Evolutionary conservation across 805 yeast species (phyloP).

Genomic region (Wickerhamiella azyma): DNA sequence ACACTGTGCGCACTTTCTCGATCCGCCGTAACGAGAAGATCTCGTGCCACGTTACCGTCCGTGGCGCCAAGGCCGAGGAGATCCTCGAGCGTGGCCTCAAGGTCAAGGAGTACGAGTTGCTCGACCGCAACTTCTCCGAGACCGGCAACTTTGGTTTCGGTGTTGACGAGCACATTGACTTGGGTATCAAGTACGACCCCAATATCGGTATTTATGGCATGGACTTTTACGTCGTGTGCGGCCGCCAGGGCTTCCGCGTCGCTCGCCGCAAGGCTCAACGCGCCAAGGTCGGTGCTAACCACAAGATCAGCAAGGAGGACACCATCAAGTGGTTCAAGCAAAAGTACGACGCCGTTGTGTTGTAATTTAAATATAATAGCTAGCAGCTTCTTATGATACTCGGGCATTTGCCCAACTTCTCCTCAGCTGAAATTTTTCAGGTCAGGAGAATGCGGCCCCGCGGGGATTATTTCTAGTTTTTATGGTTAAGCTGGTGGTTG

Average conservation of each 20-base stretch:
- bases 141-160: constrained; percentile 99
- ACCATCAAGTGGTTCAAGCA: constrained; percentile 98
- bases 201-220: constrained; percentile 98
- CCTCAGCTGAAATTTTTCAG: too few species aligned
- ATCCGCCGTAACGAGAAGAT: constrained; percentile 99
- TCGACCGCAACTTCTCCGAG: constrained; percentile 85
- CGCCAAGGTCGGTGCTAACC: constrained; percentile 79
- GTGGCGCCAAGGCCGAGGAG: constrained; percentile 99
- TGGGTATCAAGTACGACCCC: constrained; percentile 99
- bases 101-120: constrained; percentile 98
- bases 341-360: constrained; percentile 97
- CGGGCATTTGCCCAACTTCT: background rate
- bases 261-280: constrained; percentile 87
- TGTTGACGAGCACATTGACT: constrained; percentile 97
- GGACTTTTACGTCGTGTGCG: constrained; percentile 98
- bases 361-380: constrained; percentile 14
- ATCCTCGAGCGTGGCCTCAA: constrained; percentile 98
- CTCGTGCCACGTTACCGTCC: constrained; percentile 97
- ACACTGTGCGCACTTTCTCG: constrained; percentile 99
- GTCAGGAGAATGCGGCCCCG: too few species aligned
- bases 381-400: background rate
- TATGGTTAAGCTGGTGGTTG: too few species aligned
- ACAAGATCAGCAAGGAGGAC: constrained; percentile 86
- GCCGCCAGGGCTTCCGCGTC: constrained; percentile 98
- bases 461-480: too few species aligned